Percentiles rank a stretch among this genome's conserved stretches.
These are phyloP conservation scores for Rubia peregrina DNA, from an alignment of 305 asterid genomes.

Conservation along the genomic window DNA sequence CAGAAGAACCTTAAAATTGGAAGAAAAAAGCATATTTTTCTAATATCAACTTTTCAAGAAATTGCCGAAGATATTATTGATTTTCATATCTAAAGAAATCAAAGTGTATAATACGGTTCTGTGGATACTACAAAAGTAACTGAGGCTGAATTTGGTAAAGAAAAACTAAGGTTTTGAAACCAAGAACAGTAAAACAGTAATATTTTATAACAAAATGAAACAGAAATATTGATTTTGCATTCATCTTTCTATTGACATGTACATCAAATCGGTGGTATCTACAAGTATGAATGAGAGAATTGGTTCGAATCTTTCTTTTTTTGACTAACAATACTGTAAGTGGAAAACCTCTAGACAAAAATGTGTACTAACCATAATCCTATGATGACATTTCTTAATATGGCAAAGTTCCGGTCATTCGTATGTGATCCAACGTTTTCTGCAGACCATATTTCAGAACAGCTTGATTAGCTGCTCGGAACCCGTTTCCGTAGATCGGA, in stretches of 20 bases:
- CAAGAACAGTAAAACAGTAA: neutral
- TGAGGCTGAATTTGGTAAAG: too few relatives aligned
- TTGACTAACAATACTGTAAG: neutral
- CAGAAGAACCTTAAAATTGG: too few relatives aligned
- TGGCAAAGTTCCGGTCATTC: constrained; percentile 73
- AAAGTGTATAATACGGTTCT: too few relatives aligned
- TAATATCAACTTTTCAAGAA: too few relatives aligned
- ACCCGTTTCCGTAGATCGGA: constrained; percentile 83
- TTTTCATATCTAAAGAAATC: too few relatives aligned
- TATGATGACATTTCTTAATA: constrained; percentile 19
- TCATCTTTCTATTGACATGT: constrained; percentile 3
- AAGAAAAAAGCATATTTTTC: too few relatives aligned
- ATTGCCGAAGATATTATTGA: too few relatives aligned
- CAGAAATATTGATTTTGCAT: neutral
- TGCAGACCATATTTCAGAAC: constrained; percentile 60
- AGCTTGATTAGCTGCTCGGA: constrained; percentile 65
- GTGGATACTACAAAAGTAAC: too few relatives aligned
- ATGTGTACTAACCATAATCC: constrained; percentile 2
- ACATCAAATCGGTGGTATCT: constrained; percentile 16
- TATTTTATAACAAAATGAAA: neutral
- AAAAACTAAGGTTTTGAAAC: neutral
- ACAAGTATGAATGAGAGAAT: constrained; percentile 10
- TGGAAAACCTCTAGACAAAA: constrained; percentile 12
- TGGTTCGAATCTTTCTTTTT: neutral
- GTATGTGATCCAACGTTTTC: constrained; percentile 65